Conservation (phyloP, 768 basidiomycete species). For the Tephrocybe sp. region DNA sequence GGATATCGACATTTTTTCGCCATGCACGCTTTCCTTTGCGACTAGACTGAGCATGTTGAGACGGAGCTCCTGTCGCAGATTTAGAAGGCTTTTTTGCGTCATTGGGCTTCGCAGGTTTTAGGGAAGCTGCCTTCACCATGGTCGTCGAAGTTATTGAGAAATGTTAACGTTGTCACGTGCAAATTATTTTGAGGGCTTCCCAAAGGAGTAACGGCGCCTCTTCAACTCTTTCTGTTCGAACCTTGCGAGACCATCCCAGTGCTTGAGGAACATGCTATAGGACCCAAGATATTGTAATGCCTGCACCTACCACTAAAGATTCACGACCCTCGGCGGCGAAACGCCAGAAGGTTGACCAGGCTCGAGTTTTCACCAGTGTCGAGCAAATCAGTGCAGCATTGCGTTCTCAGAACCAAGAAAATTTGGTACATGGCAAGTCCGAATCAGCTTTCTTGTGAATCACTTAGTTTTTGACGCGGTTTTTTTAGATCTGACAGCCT, state of each 20-base stretch:
- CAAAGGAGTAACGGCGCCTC: no score
- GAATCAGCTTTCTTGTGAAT: not conserved
- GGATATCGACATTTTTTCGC: conserved; percentile 90
- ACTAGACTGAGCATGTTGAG: conserved; percentile 66
- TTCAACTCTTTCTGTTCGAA: no score
- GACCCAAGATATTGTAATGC: not conserved
- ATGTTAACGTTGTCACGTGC: no score
- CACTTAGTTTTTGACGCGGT: conserved; percentile 10
- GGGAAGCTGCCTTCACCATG: conserved; percentile 11
- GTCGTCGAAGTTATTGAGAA: not conserved
- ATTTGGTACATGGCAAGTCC: conserved; percentile 27
- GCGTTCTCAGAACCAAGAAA: conserved; percentile 28
- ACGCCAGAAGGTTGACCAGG: not conserved
- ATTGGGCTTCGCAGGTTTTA: not conserved
- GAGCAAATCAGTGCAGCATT: conserved; percentile 33
- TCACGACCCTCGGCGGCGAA: not conserved
- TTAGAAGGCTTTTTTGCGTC: conserved; percentile 15
- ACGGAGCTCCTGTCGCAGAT: conserved; percentile 49
- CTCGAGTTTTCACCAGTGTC: conserved; percentile 17
- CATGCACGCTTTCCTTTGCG: conserved; percentile 92
- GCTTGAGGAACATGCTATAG: conserved; percentile 3
- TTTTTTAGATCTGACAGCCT: conserved; percentile 38
- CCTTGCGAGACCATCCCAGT: no score
- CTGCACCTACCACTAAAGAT: not conserved
- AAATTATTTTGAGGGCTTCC: no score